phyloP scores from a whole-genome alignment of 768 basidiomycete genomes.

The Serendipita indica region DNA sequence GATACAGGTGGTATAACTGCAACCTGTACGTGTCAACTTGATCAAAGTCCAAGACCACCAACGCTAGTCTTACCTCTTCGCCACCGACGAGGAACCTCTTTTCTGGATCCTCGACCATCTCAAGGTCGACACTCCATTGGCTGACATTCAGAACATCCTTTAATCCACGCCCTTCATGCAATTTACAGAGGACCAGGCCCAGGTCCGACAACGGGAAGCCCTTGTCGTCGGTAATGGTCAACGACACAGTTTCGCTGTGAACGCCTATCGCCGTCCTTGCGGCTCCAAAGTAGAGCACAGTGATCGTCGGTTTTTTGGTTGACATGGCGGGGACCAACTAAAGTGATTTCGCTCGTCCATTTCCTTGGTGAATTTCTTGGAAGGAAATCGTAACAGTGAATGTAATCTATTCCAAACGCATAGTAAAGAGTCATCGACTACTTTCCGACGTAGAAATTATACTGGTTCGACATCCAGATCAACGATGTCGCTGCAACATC shows the following conservation, averaged over 20 bases:
- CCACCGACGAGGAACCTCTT: slow-evolving; percentile 41
- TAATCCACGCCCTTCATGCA: slow-evolving; percentile 38
- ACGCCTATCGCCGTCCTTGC: slow-evolving; percentile 58
- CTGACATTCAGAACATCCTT: slow-evolving; percentile 40
- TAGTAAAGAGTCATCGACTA: no score
- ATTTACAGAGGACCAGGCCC: slow-evolving; percentile 34
- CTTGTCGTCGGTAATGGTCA: slow-evolving; percentile 26
- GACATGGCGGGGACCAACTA: background rate
- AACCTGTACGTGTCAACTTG: no score
- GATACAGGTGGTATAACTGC: no score
- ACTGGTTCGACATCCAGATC: slow-evolving; percentile 76
- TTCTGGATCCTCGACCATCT: slow-evolving; percentile 54
- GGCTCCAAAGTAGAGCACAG: slow-evolving; percentile 38
- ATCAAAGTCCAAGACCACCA: no score
- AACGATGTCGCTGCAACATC: slow-evolving; percentile 41
- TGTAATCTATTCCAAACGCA: no score
- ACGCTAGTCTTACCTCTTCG: slow-evolving; percentile 41
- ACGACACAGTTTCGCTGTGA: slow-evolving; percentile 35
- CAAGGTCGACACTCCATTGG: slow-evolving; percentile 66
- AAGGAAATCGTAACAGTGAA: no score
- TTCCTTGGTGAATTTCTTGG: no score
- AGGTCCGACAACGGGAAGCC: slow-evolving; percentile 40
- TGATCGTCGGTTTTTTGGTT: slow-evolving; percentile 14
- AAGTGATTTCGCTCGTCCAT: background rate
- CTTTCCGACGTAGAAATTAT: slow-evolving; percentile 52